phyloP scores from a whole-genome alignment of 1,284 basidiomycete species.

The Testicularia cyperi region DNA sequence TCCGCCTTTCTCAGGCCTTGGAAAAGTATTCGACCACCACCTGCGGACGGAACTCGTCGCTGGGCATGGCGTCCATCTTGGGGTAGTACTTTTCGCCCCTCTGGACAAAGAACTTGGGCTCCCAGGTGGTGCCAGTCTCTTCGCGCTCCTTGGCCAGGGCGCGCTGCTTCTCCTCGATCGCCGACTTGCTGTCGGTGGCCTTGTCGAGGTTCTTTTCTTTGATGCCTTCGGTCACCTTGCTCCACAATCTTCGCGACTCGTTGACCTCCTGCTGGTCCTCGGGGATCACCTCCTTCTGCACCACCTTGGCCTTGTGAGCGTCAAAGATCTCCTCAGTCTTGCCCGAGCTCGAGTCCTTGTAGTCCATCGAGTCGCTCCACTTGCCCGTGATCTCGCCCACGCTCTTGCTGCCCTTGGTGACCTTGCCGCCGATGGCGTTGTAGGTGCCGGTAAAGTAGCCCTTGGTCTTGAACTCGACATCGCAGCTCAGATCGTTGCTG shows the following conservation, averaged over 20 bases:
- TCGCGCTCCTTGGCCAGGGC: constrained; percentile 77
- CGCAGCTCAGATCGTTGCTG: constrained; percentile 72
- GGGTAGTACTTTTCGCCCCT: constrained; percentile 62
- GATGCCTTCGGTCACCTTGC: constrained; percentile 82
- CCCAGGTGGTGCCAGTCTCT: constrained; percentile 70
- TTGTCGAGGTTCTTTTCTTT: constrained; percentile 84
- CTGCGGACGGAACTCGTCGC: constrained; percentile 31
- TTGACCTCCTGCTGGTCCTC: constrained; percentile 85
- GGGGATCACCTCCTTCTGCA: constrained; percentile 78
- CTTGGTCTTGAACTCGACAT: constrained; percentile 97
- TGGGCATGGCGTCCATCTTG: constrained; percentile 41
- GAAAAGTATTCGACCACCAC: constrained; percentile 42
- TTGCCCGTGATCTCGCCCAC: constrained; percentile 84
- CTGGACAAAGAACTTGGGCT: constrained; percentile 78
- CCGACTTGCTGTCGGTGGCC: constrained; percentile 84
- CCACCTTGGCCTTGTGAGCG: constrained; percentile 71
- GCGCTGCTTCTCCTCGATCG: constrained; percentile 89
- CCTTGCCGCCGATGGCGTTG: constrained; percentile 81
- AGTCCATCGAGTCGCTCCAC: constrained; percentile 91
- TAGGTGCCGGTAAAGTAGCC: constrained; percentile 97
- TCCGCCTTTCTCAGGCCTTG: constrained; percentile 5
- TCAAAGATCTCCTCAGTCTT: constrained; percentile 81
- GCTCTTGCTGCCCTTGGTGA: constrained; percentile 71
- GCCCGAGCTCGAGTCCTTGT: constrained; percentile 67
- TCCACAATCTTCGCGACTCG: constrained; percentile 82